Evolutionary conservation across 768 basidiomycete species (phyloP), one percentile per base, ranked within the genome.

Genomic region (Phylloporus sp.): DNA sequence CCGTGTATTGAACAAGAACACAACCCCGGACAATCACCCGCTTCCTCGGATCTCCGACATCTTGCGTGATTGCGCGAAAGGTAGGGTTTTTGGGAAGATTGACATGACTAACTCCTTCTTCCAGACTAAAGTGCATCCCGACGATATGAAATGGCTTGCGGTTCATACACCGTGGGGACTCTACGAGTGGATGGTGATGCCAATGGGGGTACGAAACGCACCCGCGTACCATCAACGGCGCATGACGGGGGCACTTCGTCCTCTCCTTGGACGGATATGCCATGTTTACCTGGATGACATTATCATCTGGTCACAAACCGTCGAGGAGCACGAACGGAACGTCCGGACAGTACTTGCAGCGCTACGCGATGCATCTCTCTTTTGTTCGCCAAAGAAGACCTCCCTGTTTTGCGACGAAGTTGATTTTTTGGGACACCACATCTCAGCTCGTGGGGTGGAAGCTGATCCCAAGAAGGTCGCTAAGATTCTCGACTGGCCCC

Each of bases 81-180:
- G 44, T 16, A 32, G 34, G 11, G 24, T 45, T 22, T 45, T 45
- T 34, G 44, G 8, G 9, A 43, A 43, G 11, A 28, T 43, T 20
- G 70, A 78, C 41, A 74, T 75, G 68, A 72, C 70, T n/a, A 67
- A 73, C 29, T 61, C 69, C 0, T 77, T 75, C 40, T 75, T 73
- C 44, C 75, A 76, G 49, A 74, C 66, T 0, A 45, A 60, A 0
- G 53, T 72, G 0, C 60, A 70, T n/a, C 61, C 56, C 4, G 66
- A 70, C 3, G 54, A 71, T 20, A 55, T 73, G 0, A 35, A 54
- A 0, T 62, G 65, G 20, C 76, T 73, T 0, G 75, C 73, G 0
- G 71, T 77, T 0, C 55, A 55, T 0, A 78, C 73, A 0, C 74
- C 69, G 0, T 70, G 70, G 22, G 73, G 77, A 0, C 50, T 64